Evolutionary conservation across 805 yeast genomes (phyloP).

Genomic region (Yarrowia porcina): DNA sequence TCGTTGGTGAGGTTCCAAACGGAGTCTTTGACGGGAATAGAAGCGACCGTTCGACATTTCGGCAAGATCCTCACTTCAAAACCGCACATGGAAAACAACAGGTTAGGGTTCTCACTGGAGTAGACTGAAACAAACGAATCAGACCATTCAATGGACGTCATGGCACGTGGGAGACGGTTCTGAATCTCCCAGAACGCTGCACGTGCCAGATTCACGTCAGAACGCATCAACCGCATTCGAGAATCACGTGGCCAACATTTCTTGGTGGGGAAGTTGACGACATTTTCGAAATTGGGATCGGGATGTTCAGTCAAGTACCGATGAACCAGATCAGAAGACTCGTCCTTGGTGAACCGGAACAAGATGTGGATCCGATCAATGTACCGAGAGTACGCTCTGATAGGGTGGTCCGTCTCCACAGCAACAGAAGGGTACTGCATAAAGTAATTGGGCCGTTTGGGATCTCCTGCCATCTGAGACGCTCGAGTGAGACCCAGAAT

Average conservation of each 20-base stretch:
- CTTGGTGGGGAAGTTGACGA: conserved; percentile 80
- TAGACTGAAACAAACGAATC: conserved; percentile 82
- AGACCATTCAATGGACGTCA: conserved; percentile 74
- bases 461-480: conserved; percentile 74
- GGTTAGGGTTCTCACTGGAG: conserved; percentile 83
- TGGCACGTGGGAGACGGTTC: conserved; percentile 71
- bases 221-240: conserved; percentile 85
- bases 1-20: conserved; percentile 84
- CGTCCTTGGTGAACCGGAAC: conserved; percentile 69
- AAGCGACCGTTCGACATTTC: conserved; percentile 55
- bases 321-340: conserved; percentile 69
- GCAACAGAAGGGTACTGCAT: conserved; percentile 60
- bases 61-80: conserved; percentile 91
- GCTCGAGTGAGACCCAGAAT: conserved; percentile 87
- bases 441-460: conserved; percentile 66
- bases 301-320: conserved; percentile 81
- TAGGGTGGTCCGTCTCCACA: conserved; percentile 67
- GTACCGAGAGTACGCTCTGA: conserved; percentile 76
- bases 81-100: conserved; percentile 88
- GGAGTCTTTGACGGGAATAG: conserved; percentile 65
- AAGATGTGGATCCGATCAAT: conserved; percentile 77
- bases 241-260: conserved; percentile 94
- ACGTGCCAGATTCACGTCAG: conserved; percentile 87
- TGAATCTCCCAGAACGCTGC: conserved; percentile 90
- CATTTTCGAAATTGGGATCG: conserved; percentile 86